Conservation (phyloP, 1,284 basidiomycete genomes). For the Trametes versicolor region DNA sequence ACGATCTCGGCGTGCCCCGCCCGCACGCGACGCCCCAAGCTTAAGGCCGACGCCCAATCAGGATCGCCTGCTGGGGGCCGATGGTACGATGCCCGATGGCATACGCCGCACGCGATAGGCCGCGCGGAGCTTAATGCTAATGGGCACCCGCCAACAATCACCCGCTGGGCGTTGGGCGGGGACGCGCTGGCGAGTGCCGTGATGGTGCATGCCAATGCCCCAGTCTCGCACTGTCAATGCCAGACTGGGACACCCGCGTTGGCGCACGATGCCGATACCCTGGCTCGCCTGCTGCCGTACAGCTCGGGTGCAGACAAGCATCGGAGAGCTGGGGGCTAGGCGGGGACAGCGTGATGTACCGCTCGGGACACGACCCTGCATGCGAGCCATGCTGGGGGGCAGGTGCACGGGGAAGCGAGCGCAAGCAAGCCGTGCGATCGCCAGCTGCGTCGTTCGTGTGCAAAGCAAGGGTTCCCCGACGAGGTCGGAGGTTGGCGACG, state of each 20-base stretch:
- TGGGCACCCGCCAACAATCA: slow-evolving; percentile 5
- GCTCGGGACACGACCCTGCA: not conserved
- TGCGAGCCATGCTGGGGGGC: not conserved
- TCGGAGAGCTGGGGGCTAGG: not conserved
- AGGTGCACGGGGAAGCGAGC: not conserved
- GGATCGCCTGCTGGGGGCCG: not conserved
- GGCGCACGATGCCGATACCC: not conserved
- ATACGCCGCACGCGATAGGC: slow-evolving; percentile 14
- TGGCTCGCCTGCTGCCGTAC: not conserved
- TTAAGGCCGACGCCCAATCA: not conserved
- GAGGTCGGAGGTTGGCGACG: not conserved
- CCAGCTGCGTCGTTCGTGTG: not conserved
- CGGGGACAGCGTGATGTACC: not conserved
- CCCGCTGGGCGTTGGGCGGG: not conserved
- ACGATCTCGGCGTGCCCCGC: not conserved
- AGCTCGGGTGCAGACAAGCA: no score
- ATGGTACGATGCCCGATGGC: not conserved
- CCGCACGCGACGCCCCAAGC: not conserved
- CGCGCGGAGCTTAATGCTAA: slow-evolving; percentile 15
- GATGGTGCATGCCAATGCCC: not conserved
- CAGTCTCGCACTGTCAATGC: not conserved
- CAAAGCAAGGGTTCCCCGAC: not conserved
- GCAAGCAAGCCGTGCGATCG: not conserved
- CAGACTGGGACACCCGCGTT: not conserved
- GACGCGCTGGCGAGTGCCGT: not conserved